These are phyloP conservation scores for Trichoderma koningii DNA, from an alignment of 2,329 filamentous ascomycete genomes.

Conservation along the genomic window DNA sequence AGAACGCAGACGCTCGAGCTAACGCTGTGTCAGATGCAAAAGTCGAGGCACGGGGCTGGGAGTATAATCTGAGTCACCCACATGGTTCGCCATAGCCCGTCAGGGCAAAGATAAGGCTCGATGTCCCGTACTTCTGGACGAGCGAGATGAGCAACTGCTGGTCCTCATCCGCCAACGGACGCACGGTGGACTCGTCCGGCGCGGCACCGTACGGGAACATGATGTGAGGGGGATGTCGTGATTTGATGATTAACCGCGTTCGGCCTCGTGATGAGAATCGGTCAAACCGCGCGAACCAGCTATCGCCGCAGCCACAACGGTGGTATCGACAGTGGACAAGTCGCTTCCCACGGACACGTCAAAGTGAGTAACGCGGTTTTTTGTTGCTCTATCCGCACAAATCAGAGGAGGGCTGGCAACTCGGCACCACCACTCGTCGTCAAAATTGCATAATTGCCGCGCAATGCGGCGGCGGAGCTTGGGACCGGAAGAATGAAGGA, in stretches of 20 bases:
- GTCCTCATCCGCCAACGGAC: slow-evolving; percentile 44
- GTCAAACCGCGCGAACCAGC: slow-evolving; percentile 14
- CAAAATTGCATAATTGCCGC: slow-evolving; percentile 22
- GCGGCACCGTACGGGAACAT: slow-evolving; percentile 43
- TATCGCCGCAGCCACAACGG: slow-evolving; percentile 1
- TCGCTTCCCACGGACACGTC: slow-evolving; percentile 11
- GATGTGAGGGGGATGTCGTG: not conserved
- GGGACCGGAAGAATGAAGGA: too few relatives aligned
- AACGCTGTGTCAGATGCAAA: slow-evolving; percentile 19
- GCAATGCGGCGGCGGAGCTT: slow-evolving; percentile 7
- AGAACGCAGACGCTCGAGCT: slow-evolving; percentile 46
- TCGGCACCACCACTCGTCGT: slow-evolving; percentile 13
- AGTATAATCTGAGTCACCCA: slow-evolving; percentile 34
- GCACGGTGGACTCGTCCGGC: slow-evolving; percentile 41
- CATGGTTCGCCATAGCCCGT: slow-evolving; percentile 43
- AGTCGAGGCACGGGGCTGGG: not conserved
- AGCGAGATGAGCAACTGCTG: slow-evolving; percentile 43
- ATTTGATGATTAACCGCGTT: slow-evolving; percentile 10
- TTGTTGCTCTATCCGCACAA: not conserved
- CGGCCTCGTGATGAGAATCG: slow-evolving; percentile 25
- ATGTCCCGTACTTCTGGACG: slow-evolving; percentile 44
- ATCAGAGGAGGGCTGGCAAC: slow-evolving; percentile 4
- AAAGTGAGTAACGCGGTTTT: slow-evolving; percentile 1
- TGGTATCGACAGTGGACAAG: not conserved
- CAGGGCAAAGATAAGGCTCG: slow-evolving; percentile 43